Percentiles rank a stretch among this genome's conserved stretches.
These are phyloP conservation scores for Aquilaria agallochum DNA, from an alignment of 441 rosid species.

Conservation along the genomic window DNA sequence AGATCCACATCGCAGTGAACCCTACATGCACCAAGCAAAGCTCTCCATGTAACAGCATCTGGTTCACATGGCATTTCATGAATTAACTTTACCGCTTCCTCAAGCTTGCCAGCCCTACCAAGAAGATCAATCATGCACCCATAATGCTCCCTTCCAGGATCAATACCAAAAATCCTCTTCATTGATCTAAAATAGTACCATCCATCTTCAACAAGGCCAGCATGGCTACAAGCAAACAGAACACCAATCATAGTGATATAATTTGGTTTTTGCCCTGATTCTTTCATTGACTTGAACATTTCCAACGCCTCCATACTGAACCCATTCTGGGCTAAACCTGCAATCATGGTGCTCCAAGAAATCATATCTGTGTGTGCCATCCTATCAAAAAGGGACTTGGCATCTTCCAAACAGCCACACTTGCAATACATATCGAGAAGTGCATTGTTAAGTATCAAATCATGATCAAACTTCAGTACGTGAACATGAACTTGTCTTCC, in stretches of 20 bases:
- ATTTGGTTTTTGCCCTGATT: conserved; percentile 47
- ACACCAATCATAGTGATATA: conserved; percentile 56
- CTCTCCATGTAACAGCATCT: conserved; percentile 75
- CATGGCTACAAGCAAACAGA: conserved; percentile 80
- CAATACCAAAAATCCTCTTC: conserved; percentile 56
- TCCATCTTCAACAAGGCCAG: conserved; percentile 62
- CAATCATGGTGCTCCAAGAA: conserved; percentile 80
- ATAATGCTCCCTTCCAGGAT: conserved; percentile 67
- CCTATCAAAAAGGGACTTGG: conserved; percentile 37
- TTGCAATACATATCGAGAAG: conserved; percentile 84
- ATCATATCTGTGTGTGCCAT: conserved; percentile 63
- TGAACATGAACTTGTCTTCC: conserved; percentile 80
- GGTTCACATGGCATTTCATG: conserved; percentile 59
- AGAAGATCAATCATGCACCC: conserved; percentile 80
- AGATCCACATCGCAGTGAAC: conserved; percentile 52
- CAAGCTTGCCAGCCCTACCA: conserved; percentile 68
- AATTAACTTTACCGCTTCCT: conserved; percentile 50
- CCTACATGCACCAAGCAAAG: conserved; percentile 64
- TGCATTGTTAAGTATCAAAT: conserved; percentile 68
- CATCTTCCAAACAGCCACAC: conserved; percentile 74
- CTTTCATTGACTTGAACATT: conserved; percentile 53
- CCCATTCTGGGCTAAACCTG: conserved; percentile 74
- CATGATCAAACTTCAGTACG: conserved; percentile 57
- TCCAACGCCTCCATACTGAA: conserved; percentile 57
- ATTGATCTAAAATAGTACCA: conserved; percentile 58